Base-by-base conservation (phyloP, 768 basidiomycete species). In the Lactarius hengduanensis region DNA sequence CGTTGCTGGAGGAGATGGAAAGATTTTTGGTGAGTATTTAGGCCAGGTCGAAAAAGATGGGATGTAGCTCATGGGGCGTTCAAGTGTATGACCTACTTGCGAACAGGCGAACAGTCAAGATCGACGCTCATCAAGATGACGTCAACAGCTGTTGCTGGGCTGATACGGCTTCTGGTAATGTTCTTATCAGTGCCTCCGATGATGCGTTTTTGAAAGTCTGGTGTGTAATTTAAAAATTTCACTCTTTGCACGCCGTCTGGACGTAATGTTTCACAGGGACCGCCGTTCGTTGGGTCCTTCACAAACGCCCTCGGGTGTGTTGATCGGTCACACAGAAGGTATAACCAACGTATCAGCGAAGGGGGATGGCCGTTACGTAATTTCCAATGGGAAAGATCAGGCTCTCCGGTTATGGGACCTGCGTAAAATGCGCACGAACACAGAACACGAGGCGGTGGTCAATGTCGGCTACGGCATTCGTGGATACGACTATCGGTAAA, bases 81-180 rank as follows among this genome's bases (percentile, higher is more conserved):
- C 45, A 71, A 94, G 95, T 98, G 2, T 98, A 98, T 73, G 97
- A 99, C 77, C 83, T 99, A 55, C 76, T 93, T 66, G 86, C 90
- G 5, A 82, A 92, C 71, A 80, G 82, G 69, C 82, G 94, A 67
- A 89, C 90, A 0, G 88, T 98, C 32, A 91, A 88, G 72, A 94
- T 99, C 20, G 70, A 77, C n/a, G 97, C 94, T 0, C 97, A 99
- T 73, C 74, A 77, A 1, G 89, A 93, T 74, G 97, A 99, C 74
- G 91, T 98, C 50, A 99, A 99, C 72, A 92, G 93, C 73, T 87
- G 95, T 77, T 94, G 92, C 74, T 99, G 96, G 89, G 97, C 97
- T 0, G 96, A 98, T 73, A 88, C 88, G 13, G 84, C 86, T 2
- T 96, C 93, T 15, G 94, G 94, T 13, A 98, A 99, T 74, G 86